These are phyloP conservation scores for Tulasnella sp. DNA, from an alignment of 768 basidiomycete genomes.

Conservation along the genomic window DNA sequence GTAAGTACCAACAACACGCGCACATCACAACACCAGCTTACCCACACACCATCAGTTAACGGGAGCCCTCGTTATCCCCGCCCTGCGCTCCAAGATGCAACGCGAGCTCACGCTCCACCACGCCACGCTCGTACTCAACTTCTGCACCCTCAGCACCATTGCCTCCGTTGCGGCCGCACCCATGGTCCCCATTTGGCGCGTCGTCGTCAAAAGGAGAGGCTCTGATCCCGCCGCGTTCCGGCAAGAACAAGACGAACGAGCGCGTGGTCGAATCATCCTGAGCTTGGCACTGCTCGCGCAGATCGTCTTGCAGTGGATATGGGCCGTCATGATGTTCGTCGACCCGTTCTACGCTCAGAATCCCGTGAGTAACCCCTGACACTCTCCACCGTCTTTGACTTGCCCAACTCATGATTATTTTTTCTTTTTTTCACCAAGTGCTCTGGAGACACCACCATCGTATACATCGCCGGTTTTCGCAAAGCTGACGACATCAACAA, in stretches of 20 bases:
- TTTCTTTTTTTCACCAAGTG: not conserved
- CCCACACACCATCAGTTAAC: not conserved
- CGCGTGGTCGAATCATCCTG: conserved; percentile 22
- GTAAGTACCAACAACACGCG: not conserved
- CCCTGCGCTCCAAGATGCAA: conserved; percentile 29
- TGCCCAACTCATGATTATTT: too few relatives aligned
- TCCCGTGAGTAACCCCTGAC: not conserved
- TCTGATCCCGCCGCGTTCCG: not conserved
- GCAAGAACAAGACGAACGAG: not conserved
- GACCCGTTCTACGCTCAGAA: conserved; percentile 31
- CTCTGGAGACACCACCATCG: conserved; percentile 26
- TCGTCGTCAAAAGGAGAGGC: conserved; percentile 1
- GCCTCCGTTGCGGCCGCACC: conserved; percentile 31
- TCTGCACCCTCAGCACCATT: conserved; percentile 35
- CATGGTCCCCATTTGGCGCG: conserved; percentile 33
- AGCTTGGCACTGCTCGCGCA: conserved; percentile 22
- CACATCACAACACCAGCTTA: not conserved
- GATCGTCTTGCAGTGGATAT: conserved; percentile 33
- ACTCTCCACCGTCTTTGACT: too few relatives aligned
- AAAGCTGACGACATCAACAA: conserved; percentile 31
- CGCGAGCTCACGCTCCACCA: conserved; percentile 31
- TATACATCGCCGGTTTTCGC: conserved; percentile 21
- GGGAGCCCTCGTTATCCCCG: conserved; percentile 32
- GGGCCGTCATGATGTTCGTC: conserved; percentile 26
- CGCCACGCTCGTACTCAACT: conserved; percentile 34